phyloP scores from a whole-genome alignment of 2,329 filamentous ascomycete species.

The Trichoderma koningii region DNA sequence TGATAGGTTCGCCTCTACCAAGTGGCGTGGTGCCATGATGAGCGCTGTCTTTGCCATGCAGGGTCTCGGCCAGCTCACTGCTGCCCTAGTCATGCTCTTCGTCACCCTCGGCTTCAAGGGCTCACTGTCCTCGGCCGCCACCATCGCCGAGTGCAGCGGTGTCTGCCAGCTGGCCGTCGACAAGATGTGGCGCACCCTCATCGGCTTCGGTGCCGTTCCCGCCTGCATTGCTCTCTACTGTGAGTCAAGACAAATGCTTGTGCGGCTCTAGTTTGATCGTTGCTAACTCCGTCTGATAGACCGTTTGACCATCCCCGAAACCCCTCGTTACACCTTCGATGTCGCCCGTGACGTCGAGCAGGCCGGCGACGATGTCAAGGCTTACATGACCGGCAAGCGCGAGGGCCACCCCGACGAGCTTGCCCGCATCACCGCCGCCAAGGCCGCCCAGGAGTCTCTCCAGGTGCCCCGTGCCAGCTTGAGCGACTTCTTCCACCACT shows the following conservation, averaged over 20 bases:
- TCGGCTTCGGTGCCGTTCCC: constrained; percentile 79
- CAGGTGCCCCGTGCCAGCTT: constrained; percentile 70
- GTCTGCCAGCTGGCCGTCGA: constrained; percentile 58
- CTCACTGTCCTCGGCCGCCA: constrained; percentile 56
- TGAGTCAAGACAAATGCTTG: constrained; percentile 31
- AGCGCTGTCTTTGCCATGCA: constrained; percentile 86
- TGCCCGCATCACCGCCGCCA: constrained; percentile 59
- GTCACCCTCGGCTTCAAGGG: constrained; percentile 71
- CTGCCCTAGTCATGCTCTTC: constrained; percentile 75
- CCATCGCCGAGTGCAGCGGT: constrained; percentile 55
- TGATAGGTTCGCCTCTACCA: constrained; percentile 68
- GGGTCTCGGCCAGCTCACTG: constrained; percentile 76
- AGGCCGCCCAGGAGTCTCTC: constrained; percentile 56
- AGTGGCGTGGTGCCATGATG: constrained; percentile 87
- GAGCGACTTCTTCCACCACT: constrained; percentile 71
- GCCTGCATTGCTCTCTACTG: constrained; percentile 80
- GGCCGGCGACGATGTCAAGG: constrained; percentile 70
- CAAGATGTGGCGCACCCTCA: constrained; percentile 83
- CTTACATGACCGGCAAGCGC: constrained; percentile 68
- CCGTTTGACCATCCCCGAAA: constrained; percentile 82
- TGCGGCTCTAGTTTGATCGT: neutral
- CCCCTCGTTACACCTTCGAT: constrained; percentile 85
- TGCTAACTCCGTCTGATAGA: constrained; percentile 33
- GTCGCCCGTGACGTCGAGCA: constrained; percentile 73
- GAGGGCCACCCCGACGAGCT: constrained; percentile 69